phyloP scores from a whole-genome alignment of 2,329 filamentous ascomycete species.

The Arthrobotrys iridis region DNA sequence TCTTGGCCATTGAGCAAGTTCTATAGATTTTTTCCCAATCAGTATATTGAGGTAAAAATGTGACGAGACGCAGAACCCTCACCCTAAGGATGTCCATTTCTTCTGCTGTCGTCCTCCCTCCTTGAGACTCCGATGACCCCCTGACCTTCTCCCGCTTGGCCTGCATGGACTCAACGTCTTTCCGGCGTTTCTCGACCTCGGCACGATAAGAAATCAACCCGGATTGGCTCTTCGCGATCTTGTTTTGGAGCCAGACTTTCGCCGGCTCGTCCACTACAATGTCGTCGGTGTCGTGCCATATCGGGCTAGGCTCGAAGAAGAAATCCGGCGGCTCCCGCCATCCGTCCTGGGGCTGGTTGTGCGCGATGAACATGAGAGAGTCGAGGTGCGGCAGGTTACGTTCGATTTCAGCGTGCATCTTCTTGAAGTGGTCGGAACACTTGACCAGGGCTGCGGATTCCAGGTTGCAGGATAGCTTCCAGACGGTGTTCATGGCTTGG shows the following conservation, averaged over 20 bases:
- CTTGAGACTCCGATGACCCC: slow-evolving; percentile 64
- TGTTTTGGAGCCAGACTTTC: slow-evolving; percentile 89
- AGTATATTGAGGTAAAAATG: neutral
- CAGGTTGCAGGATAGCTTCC: slow-evolving; percentile 80
- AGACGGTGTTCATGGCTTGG: slow-evolving; percentile 82
- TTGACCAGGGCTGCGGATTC: slow-evolving; percentile 81
- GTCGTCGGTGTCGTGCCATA: slow-evolving; percentile 92
- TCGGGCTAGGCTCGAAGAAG: slow-evolving; percentile 89
- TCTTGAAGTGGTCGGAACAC: slow-evolving; percentile 76
- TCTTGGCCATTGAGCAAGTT: slow-evolving; percentile 64
- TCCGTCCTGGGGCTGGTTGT: slow-evolving; percentile 74
- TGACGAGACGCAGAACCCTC: too few species aligned
- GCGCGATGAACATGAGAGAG: slow-evolving; percentile 96
- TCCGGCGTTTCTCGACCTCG: slow-evolving; percentile 78
- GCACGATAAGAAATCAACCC: slow-evolving; percentile 81
- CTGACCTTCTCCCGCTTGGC: slow-evolving; percentile 88
- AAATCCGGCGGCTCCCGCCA: slow-evolving; percentile 88
- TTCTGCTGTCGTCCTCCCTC: slow-evolving; percentile 70
- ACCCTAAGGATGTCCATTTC: slow-evolving; percentile 57
- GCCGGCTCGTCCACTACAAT: slow-evolving; percentile 89
- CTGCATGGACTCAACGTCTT: slow-evolving; percentile 83
- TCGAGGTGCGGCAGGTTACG: slow-evolving; percentile 89
- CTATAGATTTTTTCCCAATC: slow-evolving; percentile 46
- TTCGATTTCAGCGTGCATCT: slow-evolving; percentile 80
- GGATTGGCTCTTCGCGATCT: slow-evolving; percentile 87